Percentiles rank a stretch among this genome's conserved stretches.
phyloP scores from a whole-genome alignment of 768 basidiomycete genomes.

The Psilocybe cyanescens region DNA sequence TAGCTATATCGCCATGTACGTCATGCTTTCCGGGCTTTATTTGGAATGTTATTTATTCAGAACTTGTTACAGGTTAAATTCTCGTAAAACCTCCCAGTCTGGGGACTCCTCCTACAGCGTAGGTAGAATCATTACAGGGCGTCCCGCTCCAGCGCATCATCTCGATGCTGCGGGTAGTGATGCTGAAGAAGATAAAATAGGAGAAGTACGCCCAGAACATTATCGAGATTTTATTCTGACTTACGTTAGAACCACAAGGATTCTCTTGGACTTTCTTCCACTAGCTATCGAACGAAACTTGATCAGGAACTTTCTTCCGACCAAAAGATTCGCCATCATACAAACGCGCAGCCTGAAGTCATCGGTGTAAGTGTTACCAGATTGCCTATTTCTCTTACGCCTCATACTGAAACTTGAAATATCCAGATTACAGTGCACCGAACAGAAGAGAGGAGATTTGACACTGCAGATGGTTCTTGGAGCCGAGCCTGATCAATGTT shows the following conservation, averaged over 20 bases:
- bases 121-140: not conserved
- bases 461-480: not conserved
- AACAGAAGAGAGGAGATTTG: constrained; percentile 3
- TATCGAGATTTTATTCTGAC: not conserved
- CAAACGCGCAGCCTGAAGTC: not conserved
- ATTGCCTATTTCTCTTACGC: too few species aligned
- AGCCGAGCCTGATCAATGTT: not conserved
- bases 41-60: too few species aligned
- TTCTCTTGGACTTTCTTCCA: constrained; percentile 3
- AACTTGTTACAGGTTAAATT: constrained; percentile 4
- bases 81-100: not conserved
- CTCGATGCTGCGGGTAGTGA: not conserved
- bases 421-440: constrained; percentile 3
- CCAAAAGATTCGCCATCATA: not conserved
- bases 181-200: not conserved
- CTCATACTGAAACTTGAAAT: not conserved
- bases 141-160: not conserved
- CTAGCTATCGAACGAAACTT: not conserved
- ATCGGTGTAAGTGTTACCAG: not conserved
- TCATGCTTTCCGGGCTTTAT: not conserved
- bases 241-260: not conserved
- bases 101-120: not conserved
- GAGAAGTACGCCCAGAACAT: not conserved
- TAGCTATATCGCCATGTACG: constrained; percentile 17
- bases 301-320: not conserved